Evolutionary conservation across 2,329 filamentous ascomycete species (phyloP), one percentile per base, ranked within the genome.

Genomic region (Scortechinia acanthostroma): DNA sequence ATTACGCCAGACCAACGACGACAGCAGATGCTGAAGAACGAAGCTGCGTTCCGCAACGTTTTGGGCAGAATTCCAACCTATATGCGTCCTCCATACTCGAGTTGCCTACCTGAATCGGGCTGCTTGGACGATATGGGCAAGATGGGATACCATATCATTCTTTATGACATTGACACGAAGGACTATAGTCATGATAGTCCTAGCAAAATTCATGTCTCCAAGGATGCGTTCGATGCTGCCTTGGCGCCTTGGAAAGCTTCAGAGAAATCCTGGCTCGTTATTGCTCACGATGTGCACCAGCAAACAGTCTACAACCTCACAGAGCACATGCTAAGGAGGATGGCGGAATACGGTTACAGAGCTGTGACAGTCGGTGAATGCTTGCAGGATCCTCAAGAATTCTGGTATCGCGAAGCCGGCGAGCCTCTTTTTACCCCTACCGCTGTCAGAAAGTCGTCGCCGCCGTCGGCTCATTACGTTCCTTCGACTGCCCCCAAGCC

Each of bases 41-140:
- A 77, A 57, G 74, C 74, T 66, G 73, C 74, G 25, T 56, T 77
- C 37, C 65, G 67, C 50, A 76, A 76, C 58, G 71, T 77, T 45
- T 55, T 77, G n/a, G 73, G 72, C 43, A 69, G 69, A 51, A 69
- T 74, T 51, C 74, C 74, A 20, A 76, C 73, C 20, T 77, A 77
- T 55, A 72, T 75, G 66, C 53, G 60, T 47, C 67, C 68, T 4
- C 68, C 68, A 15, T 70, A 67, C 51, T 66, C 64, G 10, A 68
- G 69, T 55, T 73, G 70, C 55, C 63, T 61, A 28, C 53, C 55
- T 28, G 54, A 51, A 21, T 59, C 55, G 2, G 62, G 58, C 4
- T 71, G 68, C 52, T 58, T 64, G 53, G 47, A 55, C 17, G 57
- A 62, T 43, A 55, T 69, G 55, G 57, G 63, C 28, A 57, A 56